These are phyloP conservation scores for Aspergillus haitiensis DNA, from an alignment of 495 filamentous ascomycete species.

Conservation along the genomic window DNA sequence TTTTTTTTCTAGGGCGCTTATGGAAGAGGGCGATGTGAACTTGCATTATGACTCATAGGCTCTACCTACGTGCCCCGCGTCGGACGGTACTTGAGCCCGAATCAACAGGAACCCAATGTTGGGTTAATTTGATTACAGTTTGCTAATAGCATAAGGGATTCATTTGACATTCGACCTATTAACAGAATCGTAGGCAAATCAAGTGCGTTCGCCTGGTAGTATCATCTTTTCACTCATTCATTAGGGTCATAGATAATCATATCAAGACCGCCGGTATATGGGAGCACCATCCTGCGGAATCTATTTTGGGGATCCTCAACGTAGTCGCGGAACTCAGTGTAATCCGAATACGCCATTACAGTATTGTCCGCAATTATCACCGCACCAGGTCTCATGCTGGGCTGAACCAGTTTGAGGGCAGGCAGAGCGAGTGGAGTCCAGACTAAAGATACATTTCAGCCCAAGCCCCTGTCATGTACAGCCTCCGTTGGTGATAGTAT, in stretches of 20 bases:
- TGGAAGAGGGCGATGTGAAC: too few relatives aligned
- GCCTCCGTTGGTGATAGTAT: too few relatives aligned
- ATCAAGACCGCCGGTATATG: slow-evolving; percentile 8
- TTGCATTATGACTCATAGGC: too few relatives aligned
- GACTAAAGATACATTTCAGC: slow-evolving; percentile 34
- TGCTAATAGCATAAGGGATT: too few relatives aligned
- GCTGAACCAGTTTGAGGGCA: slow-evolving; percentile 46
- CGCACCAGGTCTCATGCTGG: slow-evolving; percentile 43
- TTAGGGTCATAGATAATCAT: slow-evolving; percentile 8
- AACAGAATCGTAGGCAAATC: too few relatives aligned
- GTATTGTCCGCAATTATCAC: slow-evolving; percentile 54
- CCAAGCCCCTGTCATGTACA: not conserved
- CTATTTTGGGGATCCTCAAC: slow-evolving; percentile 2
- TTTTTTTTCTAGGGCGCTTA: too few relatives aligned
- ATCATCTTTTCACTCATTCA: not conserved
- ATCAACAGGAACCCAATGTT: too few relatives aligned
- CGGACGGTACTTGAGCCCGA: too few relatives aligned
- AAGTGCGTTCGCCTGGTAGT: too few relatives aligned
- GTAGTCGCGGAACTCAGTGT: slow-evolving; percentile 4
- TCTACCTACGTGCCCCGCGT: too few relatives aligned
- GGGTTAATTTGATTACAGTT: too few relatives aligned
- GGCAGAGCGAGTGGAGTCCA: slow-evolving; percentile 53
- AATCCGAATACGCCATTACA: not conserved
- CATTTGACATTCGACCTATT: too few relatives aligned
- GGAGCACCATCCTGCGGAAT: slow-evolving; percentile 11